phyloP scores from a whole-genome alignment of 169 alveolate genomes.

The Blepharisma undulans region DNA sequence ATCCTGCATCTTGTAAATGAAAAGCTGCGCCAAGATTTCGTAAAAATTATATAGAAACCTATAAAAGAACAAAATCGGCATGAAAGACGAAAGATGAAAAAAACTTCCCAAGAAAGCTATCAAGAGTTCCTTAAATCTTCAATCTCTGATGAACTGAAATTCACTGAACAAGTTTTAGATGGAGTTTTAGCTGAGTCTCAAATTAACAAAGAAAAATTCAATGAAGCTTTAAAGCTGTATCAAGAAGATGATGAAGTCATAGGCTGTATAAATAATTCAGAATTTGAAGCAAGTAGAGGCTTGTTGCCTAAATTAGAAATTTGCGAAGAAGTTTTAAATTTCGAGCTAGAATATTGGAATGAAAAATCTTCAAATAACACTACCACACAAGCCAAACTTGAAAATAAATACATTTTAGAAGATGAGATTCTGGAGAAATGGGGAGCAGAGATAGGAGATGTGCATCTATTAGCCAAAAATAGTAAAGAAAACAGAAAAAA shows the following conservation, averaged over 20 bases:
- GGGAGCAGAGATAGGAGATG: neutral
- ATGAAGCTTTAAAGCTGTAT: neutral
- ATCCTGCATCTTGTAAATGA: neutral
- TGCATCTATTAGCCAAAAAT: neutral
- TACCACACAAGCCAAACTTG: neutral
- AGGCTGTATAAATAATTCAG: neutral
- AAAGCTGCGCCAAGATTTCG: neutral
- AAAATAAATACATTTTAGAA: neutral
- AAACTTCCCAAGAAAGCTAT: neutral
- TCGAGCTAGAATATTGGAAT: neutral
- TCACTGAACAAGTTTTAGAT: neutral
- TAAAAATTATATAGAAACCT: neutral
- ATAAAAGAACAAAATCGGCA: neutral
- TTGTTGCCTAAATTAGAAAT: neutral
- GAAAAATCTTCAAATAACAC: neutral
- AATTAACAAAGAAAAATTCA: neutral
- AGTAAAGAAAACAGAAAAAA: neutral
- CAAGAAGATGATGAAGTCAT: neutral
- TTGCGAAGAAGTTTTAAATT: neutral
- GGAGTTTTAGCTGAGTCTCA: neutral
- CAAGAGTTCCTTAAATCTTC: neutral
- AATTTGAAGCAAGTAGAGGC: neutral
- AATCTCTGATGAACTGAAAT: neutral
- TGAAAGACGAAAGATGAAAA: neutral
- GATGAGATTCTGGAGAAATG: neutral